phyloP scores from a whole-genome alignment of 1,139 yeast genomes.

The Blastobotrys arbuscula region DNA sequence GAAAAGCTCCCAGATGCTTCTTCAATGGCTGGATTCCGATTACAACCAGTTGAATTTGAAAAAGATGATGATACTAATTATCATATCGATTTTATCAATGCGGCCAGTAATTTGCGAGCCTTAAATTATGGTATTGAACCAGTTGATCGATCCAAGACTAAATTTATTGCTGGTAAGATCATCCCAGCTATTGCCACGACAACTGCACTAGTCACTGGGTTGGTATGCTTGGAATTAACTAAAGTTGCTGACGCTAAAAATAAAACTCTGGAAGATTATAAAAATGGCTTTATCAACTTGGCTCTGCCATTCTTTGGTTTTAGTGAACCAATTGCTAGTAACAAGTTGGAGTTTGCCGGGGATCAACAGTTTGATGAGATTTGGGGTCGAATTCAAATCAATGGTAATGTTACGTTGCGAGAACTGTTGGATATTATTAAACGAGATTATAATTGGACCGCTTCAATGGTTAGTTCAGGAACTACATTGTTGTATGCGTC shows the following conservation, averaged over 20 bases:
- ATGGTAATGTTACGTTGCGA: constrained; percentile 72
- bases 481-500: constrained; percentile 87
- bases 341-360: constrained; percentile 73
- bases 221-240: constrained; percentile 85
- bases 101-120: constrained; percentile 96
- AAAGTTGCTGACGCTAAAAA: constrained; percentile 72
- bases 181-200: constrained; percentile 99
- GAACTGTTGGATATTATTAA: constrained; percentile 72
- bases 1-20: constrained; percentile 84
- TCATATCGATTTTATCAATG: constrained; percentile 94
- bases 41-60: constrained; percentile 86
- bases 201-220: constrained; percentile 92
- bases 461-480: constrained; percentile 89
- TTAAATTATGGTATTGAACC: constrained; percentile 68
- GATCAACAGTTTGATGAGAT: constrained; percentile 73
- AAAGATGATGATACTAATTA: constrained; percentile 96
- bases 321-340: constrained; percentile 88
- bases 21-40: constrained; percentile 79
- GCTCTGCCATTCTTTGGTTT: constrained; percentile 97
- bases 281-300: constrained; percentile 88
- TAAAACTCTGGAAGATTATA: constrained; percentile 75
- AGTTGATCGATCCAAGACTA: constrained; percentile 62
- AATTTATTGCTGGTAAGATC: constrained; percentile 80
- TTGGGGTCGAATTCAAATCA: constrained; percentile 89
- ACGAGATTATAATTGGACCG: constrained; percentile 74